A percentile compares a stretch with the other conserved stretches of the same genome.
Evolutionary conservation across 345 rosid species (phyloP).

Genomic region (Boechera divaricarpa): DNA sequence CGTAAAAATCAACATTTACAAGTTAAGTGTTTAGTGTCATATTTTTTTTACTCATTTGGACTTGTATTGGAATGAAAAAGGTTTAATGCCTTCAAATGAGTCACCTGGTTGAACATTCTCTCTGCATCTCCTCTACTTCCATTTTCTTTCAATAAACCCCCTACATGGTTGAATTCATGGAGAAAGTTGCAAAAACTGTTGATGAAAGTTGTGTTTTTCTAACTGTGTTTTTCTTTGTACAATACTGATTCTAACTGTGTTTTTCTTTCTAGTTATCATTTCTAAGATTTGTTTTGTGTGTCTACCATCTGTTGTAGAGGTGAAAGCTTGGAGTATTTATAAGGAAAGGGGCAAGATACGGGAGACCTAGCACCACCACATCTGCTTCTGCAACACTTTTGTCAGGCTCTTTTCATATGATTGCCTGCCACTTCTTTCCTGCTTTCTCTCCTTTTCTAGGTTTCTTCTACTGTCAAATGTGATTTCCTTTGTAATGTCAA

Average conservation of each 20-base stretch:
- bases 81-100: no score
- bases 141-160: no score
- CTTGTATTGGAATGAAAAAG: no score
- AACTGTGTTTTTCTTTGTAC: no score
- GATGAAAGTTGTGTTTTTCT: no score
- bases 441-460: slow-evolving; percentile 21
- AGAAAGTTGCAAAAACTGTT: no score
- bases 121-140: no score
- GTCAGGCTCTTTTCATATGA: slow-evolving; percentile 31
- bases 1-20: slow-evolving; percentile 44
- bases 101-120: no score
- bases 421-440: slow-evolving; percentile 20
- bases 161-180: no score
- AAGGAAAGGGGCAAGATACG: slow-evolving; percentile 9
- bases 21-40: no score
- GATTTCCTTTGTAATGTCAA: background rate
- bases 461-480: background rate
- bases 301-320: slow-evolving; percentile 50
- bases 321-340: slow-evolving; percentile 39
- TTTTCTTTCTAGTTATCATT: slow-evolving; percentile 8
- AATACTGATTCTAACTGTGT: background rate
- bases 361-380: background rate
- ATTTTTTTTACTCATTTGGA: no score
- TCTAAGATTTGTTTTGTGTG: slow-evolving; percentile 21
- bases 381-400: slow-evolving; percentile 29